These are phyloP conservation scores for Lodderomyces jiufengensis DNA, from an alignment of 1,139 yeast species.

Conservation along the genomic window DNA sequence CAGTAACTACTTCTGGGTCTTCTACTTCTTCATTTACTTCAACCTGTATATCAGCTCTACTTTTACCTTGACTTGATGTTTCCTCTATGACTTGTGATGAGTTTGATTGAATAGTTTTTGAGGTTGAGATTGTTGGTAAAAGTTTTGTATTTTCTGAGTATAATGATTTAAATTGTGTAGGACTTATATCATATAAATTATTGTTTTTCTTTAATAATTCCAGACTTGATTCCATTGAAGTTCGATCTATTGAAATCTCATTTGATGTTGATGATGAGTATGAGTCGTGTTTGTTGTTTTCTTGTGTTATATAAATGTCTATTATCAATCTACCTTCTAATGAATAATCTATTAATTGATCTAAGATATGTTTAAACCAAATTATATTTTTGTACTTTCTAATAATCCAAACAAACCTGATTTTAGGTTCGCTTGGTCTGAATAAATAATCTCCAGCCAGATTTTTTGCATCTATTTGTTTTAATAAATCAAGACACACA, in stretches of 20 bases:
- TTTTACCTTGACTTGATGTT: no score
- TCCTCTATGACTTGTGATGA: no score
- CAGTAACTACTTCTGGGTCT: no score
- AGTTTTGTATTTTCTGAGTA: not conserved
- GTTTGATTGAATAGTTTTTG: not conserved
- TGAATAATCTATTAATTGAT: conserved; percentile 23
- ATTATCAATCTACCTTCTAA: conserved; percentile 20
- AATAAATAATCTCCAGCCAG: conserved; percentile 26
- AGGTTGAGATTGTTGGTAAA: not conserved
- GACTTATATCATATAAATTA: not conserved
- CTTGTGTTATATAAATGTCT: conserved; percentile 22
- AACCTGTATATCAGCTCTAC: no score
- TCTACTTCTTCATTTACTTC: no score
- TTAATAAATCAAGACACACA: conserved; percentile 39
- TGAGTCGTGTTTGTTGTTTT: conserved; percentile 2
- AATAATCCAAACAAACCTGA: conserved; percentile 37
- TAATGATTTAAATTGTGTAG: not conserved
- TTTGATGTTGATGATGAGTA: not conserved
- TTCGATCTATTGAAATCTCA: not conserved
- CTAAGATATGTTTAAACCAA: conserved; percentile 40
- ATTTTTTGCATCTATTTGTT: conserved; percentile 24
- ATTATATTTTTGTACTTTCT: conserved; percentile 22
- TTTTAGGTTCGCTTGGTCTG: conserved; percentile 26
- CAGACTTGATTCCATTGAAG: conserved; percentile 2
- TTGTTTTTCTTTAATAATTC: conserved; percentile 1